Conservation (phyloP, 2,329 filamentous ascomycete species). For the Aspergillus bombycis region DNA sequence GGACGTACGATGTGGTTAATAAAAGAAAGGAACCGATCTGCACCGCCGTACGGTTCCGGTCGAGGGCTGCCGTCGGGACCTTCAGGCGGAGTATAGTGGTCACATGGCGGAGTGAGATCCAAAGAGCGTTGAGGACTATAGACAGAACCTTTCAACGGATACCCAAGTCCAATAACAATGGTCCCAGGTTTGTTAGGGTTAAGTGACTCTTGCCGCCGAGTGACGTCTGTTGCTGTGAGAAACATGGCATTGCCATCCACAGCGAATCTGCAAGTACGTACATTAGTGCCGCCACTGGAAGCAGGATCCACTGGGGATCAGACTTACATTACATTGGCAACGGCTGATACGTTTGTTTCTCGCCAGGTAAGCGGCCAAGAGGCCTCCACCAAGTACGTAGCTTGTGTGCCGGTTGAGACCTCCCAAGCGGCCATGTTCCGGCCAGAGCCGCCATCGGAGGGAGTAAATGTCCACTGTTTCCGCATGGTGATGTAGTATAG, state of each 20-base stretch:
- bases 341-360: constrained; percentile 4
- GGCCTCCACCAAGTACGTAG: constrained; percentile 27
- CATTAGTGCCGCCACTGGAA: background rate
- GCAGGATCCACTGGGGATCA: background rate
- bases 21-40: constrained; percentile 50
- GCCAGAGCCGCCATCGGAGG: background rate
- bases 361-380: constrained; percentile 32
- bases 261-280: constrained; percentile 23
- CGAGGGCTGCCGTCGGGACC: constrained; percentile 28
- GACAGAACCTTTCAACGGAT: constrained; percentile 23
- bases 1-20: constrained; percentile 44
- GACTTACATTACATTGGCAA: constrained; percentile 25
- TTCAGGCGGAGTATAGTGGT: constrained; percentile 25
- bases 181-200: constrained; percentile 20
- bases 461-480: constrained; percentile 16
- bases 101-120: constrained; percentile 27
- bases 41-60: constrained; percentile 42
- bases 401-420: constrained; percentile 6
- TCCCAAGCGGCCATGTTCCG: constrained; percentile 21
- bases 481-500: background rate
- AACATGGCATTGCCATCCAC: constrained; percentile 35
- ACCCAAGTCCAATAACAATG: constrained; percentile 31
- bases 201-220: constrained; percentile 22
- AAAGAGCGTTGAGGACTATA: constrained; percentile 24
- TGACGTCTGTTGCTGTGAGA: constrained; percentile 29